Base-by-base conservation (phyloP, 768 basidiomycete genomes). In the Multifurca ochricompacta region DNA sequence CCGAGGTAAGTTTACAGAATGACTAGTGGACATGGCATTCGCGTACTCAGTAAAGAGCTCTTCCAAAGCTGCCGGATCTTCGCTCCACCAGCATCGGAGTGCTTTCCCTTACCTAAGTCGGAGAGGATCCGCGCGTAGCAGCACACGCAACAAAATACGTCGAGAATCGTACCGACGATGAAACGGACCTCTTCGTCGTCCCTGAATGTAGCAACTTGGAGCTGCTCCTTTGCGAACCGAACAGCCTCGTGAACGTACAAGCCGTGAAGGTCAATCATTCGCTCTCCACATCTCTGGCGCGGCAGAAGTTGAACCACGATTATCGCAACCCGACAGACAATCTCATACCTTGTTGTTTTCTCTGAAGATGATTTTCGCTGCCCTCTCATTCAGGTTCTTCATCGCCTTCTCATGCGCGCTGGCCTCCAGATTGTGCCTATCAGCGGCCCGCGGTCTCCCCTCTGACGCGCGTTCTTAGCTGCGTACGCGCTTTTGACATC, bases 51-150 rank as follows among this genome's bases (percentile, higher is more conserved):
- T n/a, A 21, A 44, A 52, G 16, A 41, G 6, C 8, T 23, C 8
- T 23, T 52, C 32, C 39, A 56, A 4, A 11, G 55, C 54, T 9
- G 43, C n/a, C 54, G 43, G 6, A 51, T 51, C 42, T 56, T 56
- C 6, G 30, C 31, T 16, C 13, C 37, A 19, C 48, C 54, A 28
- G 14, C 49, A n/a, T 42, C 23, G 23, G 54, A 3, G 25, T 56
- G 49, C 10, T 27, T n/a, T 2, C 54, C 49, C 31, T 51, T 51
- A 6, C 48, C 54, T 56, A 13, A 6, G 28, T 18, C n/a, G 9
- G 10, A 9, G 5, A 5, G 6, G 23, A 3, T 11, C 11, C 8
- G 30, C 41, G n/a, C n/a, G n/a, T n/a, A n/a, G n/a, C 27, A 18
- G 34, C 6, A 42, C 25, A 7, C 14, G 6, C 40, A 6, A n/a